Evolutionary conservation across 1,139 yeast genomes (phyloP), one percentile per base, ranked within the genome.

Genomic region (Saccharomyces hybrid): DNA sequence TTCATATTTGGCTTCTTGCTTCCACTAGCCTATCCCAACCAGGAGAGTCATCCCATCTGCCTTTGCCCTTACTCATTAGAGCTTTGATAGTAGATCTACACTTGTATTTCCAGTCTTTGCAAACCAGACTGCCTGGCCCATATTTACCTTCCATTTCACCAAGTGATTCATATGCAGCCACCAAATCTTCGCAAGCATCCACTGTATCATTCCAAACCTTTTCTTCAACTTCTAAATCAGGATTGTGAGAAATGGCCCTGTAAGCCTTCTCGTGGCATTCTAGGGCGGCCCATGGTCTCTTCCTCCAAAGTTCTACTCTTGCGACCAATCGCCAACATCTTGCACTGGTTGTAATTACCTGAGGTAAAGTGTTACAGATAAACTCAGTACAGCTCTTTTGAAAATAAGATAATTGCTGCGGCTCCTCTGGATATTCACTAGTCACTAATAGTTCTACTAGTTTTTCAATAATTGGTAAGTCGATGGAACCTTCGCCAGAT

Each of bases 51-150:
- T 88, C 91, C 96, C 95, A 89, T 65, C 78, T 79, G 32, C 77
- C 75, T 63, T 81, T 86, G 14, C 96, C 97, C 65, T 85, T 86
- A 27, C 95, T 85, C 80, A 87, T 78, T 60, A 90, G 74, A 1
- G 89, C 79, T 63, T 96, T 78, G 14, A 90, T 78, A 0, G 88
- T 76, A 9, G 87, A 79, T 59, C 83, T 78, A 1, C 95, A 84
- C 68, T 90, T 90, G 72, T 86, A 88, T 65, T 81, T 86, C 98
- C 98, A 91, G 67, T 90, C 96, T 63, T 84, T 81, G 69, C 97
- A 90, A 5, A 93, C 96, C 14, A 86, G 66, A 63, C 87, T 90
- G 1, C 85, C 97, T 2, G 89, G 90, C 28, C 86, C 88, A 62
- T 85, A 82, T 63, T 87, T 86, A 3, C 98, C 98, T 20, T 90